These are phyloP conservation scores for Escovopsis sp. DNA, from an alignment of 2,329 filamentous ascomycete genomes.

Conservation along the genomic window DNA sequence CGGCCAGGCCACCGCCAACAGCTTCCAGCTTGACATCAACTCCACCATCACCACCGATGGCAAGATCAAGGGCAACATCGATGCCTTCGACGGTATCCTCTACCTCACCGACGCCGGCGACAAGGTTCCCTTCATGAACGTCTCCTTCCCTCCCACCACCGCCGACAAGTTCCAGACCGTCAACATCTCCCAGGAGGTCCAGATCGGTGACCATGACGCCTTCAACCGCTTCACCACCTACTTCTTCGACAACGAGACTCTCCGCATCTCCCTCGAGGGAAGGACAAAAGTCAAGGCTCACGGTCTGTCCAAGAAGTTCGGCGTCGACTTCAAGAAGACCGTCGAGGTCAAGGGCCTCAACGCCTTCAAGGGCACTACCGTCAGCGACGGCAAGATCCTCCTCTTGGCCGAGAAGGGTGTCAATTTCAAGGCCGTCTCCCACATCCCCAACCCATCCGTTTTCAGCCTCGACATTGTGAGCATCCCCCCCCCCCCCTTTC, in stretches of 20 bases:
- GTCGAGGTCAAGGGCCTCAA: conserved; percentile 36
- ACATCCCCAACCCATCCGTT: conserved; percentile 49
- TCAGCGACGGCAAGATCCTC: conserved; percentile 35
- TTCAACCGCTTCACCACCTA: conserved; percentile 41
- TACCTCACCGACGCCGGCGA: conserved; percentile 36
- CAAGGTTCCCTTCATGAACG: conserved; percentile 32
- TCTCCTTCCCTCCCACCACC: conserved; percentile 38
- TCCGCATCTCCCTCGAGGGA: conserved; percentile 37
- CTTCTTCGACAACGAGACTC: conserved; percentile 34
- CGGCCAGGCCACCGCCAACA: conserved; percentile 28
- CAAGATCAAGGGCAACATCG: conserved; percentile 35
- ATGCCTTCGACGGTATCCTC: conserved; percentile 36
- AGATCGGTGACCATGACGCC: conserved; percentile 31
- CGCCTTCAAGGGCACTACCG: conserved; percentile 38
- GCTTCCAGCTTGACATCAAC: conserved; percentile 39
- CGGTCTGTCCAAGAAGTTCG: conserved; percentile 33
- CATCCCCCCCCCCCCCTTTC: not conserved
- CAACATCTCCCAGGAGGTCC: conserved; percentile 35
- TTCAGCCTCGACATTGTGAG: conserved; percentile 50
- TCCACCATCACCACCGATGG: conserved; percentile 38
- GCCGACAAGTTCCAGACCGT: conserved; percentile 33
- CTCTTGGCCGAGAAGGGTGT: conserved; percentile 25
- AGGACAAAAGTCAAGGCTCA: conserved; percentile 35
- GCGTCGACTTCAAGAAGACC: conserved; percentile 42
- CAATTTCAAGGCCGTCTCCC: conserved; percentile 46